Evolutionary conservation across 148 eudicot genomes (phyloP).

Genomic region (Chenopodium formosanum): DNA sequence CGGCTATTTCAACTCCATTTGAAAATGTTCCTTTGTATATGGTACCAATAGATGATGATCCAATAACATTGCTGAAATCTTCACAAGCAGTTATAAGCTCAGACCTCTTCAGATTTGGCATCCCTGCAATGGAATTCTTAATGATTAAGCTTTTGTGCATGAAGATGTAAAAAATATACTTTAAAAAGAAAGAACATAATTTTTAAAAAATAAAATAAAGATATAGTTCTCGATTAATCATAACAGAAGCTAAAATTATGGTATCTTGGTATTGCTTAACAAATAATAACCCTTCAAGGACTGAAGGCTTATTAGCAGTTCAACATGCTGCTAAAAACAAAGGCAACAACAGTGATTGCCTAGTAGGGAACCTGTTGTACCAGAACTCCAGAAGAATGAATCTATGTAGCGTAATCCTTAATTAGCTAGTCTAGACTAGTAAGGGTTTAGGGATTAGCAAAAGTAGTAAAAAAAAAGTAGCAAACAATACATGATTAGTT

Average conservation of each 20-base stretch:
- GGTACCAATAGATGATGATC: conserved; percentile 60
- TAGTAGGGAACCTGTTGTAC: background rate
- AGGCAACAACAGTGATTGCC: background rate
- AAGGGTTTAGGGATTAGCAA: background rate
- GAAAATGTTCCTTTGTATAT: conserved; percentile 85
- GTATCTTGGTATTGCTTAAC: too few relatives aligned
- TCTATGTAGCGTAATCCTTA: background rate
- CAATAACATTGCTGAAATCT: conserved; percentile 89
- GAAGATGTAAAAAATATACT: background rate
- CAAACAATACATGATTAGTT: background rate
- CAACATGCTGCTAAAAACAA: background rate
- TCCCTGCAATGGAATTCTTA: conserved; percentile 40
- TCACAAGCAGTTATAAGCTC: conserved; percentile 90
- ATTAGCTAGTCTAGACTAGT: background rate
- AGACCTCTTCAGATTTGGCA: conserved; percentile 69
- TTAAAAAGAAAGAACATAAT: background rate
- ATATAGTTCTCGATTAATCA: background rate
- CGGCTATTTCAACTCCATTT: conserved; percentile 81
- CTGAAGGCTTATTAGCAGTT: background rate
- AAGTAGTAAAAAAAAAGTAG: background rate
- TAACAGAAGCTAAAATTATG: background rate
- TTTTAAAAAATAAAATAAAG: background rate
- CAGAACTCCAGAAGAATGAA: background rate
- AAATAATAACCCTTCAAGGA: background rate
- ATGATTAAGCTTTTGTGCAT: conserved; percentile 12